phyloP scores from a whole-genome alignment of 495 filamentous ascomycete genomes.

The Paragyromitra xinjiangensis region DNA sequence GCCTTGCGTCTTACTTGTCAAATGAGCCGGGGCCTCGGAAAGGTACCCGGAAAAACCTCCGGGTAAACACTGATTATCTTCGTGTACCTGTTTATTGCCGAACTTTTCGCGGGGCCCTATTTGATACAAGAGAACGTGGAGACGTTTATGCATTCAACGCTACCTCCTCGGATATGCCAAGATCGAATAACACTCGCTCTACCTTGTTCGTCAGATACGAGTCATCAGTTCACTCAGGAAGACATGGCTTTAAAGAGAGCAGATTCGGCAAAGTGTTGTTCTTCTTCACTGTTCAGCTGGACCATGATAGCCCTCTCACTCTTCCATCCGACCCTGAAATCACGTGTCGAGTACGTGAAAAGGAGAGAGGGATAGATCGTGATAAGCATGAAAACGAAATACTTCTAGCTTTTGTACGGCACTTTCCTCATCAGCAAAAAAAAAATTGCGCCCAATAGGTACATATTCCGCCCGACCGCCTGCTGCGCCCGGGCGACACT shows the following conservation, averaged over 20 bases:
- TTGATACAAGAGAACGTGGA: neutral
- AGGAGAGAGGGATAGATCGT: neutral
- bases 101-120: neutral
- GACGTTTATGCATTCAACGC: constrained; percentile 15
- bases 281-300: neutral
- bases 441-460: too few relatives aligned
- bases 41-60: neutral
- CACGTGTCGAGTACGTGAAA: neutral
- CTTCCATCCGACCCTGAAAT: neutral
- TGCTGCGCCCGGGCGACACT: too few relatives aligned
- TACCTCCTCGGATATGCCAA: neutral
- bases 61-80: neutral
- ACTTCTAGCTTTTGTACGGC: neutral
- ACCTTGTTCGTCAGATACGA: neutral
- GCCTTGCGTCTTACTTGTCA: neutral
- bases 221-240: neutral
- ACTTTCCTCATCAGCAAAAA: too few relatives aligned
- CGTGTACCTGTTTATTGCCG: neutral
- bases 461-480: too few relatives aligned
- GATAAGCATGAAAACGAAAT: neutral
- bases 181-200: constrained; percentile 11
- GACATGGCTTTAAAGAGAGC: neutral
- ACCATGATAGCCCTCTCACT: neutral
- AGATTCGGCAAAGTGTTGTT: neutral
- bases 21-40: neutral